phyloP scores from a whole-genome alignment of 2,329 filamentous ascomycete species.

The Escovopsis weberi region DNA sequence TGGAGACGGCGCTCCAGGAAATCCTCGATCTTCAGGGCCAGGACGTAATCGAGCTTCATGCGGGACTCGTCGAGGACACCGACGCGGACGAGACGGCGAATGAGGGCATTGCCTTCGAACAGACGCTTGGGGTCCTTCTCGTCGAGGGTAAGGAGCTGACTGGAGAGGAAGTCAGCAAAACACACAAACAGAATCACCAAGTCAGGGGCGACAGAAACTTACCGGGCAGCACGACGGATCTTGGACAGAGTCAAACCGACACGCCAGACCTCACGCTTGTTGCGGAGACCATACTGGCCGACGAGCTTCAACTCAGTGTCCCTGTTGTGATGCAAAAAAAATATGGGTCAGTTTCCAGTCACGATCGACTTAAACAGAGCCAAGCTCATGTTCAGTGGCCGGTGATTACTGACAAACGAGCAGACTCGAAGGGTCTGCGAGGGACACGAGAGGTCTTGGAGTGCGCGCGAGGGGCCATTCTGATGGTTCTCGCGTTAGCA shows the following conservation, averaged over 20 bases:
- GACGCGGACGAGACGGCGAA: conserved; percentile 98
- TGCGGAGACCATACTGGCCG: conserved; percentile 98
- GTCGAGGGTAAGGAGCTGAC: conserved; percentile 98
- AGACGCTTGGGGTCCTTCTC: conserved; percentile 99
- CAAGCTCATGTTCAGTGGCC: conserved; percentile 98
- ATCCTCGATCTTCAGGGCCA: conserved; percentile 98
- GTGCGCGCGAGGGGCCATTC: conserved; percentile 49
- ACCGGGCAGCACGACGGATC: conserved; percentile 99
- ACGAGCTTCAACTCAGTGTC: conserved; percentile 99
- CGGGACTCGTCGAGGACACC: conserved; percentile 99
- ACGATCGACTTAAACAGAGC: conserved; percentile 90
- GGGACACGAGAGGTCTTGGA: conserved; percentile 99
- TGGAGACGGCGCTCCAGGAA: conserved; percentile 99
- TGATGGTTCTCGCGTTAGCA: conserved; percentile 7
- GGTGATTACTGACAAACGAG: conserved; percentile 93
- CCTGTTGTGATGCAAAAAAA: conserved; percentile 40
- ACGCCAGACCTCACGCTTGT: conserved; percentile 99
- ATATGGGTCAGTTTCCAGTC: conserved; percentile 52
- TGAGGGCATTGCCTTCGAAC: conserved; percentile 99
- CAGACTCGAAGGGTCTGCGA: conserved; percentile 96
- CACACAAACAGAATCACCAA: too few relatives aligned
- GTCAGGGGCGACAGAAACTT: conserved; percentile 17
- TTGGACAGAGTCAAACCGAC: conserved; percentile 99
- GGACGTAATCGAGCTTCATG: conserved; percentile 99
- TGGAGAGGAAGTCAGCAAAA: conserved; percentile 21